A percentile compares a stretch with the other conserved stretches of the same genome.
These are phyloP conservation scores for Mycena rebaudengoi DNA, from an alignment of 768 basidiomycete species.

Conservation along the genomic window DNA sequence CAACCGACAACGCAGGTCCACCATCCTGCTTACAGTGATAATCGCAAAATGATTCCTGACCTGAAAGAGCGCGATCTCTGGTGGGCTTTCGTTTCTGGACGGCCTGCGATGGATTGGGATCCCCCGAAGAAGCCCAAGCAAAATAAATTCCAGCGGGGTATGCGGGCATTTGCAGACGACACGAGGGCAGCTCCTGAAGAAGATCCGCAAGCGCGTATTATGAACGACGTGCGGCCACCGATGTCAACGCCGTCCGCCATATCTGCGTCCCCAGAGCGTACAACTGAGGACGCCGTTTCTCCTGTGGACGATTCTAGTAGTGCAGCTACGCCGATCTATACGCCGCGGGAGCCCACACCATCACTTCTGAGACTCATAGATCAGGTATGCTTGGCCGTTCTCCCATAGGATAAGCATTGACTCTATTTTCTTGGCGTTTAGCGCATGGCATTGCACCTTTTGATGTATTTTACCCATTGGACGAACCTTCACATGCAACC, in stretches of 20 bases:
- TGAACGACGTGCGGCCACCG: not conserved
- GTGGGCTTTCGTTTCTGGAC: slow-evolving; percentile 82
- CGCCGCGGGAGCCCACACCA: slow-evolving; percentile 67
- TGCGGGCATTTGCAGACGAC: slow-evolving; percentile 50
- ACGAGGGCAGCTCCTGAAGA: slow-evolving; percentile 12
- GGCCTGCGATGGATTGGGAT: slow-evolving; percentile 75
- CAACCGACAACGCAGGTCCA: slow-evolving; percentile 67
- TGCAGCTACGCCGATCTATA: slow-evolving; percentile 23
- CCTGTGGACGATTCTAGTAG: not conserved
- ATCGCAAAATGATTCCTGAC: slow-evolving; percentile 63
- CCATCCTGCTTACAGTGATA: slow-evolving; percentile 33
- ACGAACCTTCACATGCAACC: slow-evolving; percentile 66
- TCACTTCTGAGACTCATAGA: slow-evolving; percentile 66
- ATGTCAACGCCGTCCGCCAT: slow-evolving; percentile 52
- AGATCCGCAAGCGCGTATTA: slow-evolving; percentile 4
- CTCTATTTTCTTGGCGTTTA: slow-evolving; percentile 38
- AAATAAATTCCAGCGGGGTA: slow-evolving; percentile 36
- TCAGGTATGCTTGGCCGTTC: slow-evolving; percentile 58
- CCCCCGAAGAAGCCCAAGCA: slow-evolving; percentile 54
- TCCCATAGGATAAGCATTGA: slow-evolving; percentile 15
- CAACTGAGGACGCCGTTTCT: slow-evolving; percentile 9
- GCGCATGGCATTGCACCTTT: slow-evolving; percentile 75
- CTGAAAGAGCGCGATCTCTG: slow-evolving; percentile 77
- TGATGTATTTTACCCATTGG: slow-evolving; percentile 90
- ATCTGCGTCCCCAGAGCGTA: slow-evolving; percentile 35